Evolutionary conservation across 2,329 filamentous ascomycete genomes (phyloP).

Genomic region (Microdochium nivale): DNA sequence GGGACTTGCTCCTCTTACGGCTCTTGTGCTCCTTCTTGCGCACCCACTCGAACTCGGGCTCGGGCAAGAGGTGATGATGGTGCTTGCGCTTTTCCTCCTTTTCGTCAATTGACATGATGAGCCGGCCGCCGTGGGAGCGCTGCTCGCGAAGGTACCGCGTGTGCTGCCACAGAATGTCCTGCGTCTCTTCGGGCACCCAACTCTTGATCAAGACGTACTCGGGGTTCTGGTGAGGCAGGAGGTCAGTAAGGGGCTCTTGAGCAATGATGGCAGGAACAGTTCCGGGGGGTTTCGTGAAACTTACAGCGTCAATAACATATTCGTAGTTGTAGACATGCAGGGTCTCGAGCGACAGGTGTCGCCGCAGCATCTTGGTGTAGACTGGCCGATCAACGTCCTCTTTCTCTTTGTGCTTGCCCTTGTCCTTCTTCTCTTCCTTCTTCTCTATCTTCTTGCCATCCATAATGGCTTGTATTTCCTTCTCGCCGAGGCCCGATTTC

Average conservation of each 20-base stretch:
- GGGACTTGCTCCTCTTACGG: conserved; percentile 46
- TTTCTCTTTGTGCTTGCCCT: conserved; percentile 1
- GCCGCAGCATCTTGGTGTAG: conserved; percentile 55
- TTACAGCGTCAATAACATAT: conserved; percentile 47
- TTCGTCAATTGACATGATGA: conserved; percentile 38
- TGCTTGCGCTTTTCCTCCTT: conserved; percentile 27
- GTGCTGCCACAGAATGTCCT: conserved; percentile 65
- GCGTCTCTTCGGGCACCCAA: conserved; percentile 63
- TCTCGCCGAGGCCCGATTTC: conserved; percentile 49
- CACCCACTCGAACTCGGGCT: conserved; percentile 45
- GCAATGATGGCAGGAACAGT: conserved; percentile 4
- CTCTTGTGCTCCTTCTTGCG: conserved; percentile 50
- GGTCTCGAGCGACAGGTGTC: conserved; percentile 54
- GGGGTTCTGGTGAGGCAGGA: conserved; percentile 39
- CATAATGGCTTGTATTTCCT: conserved; percentile 50
- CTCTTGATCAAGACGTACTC: conserved; percentile 66
- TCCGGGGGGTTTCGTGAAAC: conserved; percentile 14
- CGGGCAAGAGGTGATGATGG: conserved; percentile 23
- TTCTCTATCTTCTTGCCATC: conserved; percentile 34
- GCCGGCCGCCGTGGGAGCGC: conserved; percentile 25
- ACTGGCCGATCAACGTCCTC: conserved; percentile 32
- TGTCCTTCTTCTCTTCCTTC: conserved; percentile 18
- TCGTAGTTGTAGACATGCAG: conserved; percentile 46
- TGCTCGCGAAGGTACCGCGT: conserved; percentile 56
- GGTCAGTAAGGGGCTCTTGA: conserved; percentile 11